phyloP scores from a whole-genome alignment of 1,284 basidiomycete species.

The Ganoderma lingzhi region DNA sequence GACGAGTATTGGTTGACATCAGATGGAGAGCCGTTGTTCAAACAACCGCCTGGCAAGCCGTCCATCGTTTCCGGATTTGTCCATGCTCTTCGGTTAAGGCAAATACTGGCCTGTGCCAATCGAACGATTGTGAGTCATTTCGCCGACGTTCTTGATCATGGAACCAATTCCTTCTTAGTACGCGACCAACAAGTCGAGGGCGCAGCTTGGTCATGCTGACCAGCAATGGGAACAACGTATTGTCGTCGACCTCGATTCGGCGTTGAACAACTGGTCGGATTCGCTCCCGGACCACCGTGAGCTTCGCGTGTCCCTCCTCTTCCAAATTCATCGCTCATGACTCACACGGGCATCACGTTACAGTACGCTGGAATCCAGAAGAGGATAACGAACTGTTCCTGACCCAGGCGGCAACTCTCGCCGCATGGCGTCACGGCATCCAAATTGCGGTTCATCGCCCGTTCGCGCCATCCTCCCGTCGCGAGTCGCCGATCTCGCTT shows the following conservation, averaged over 20 bases:
- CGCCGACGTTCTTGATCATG: not conserved
- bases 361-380: constrained; percentile 57
- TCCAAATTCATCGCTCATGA: constrained; percentile 41
- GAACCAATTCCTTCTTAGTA: constrained; percentile 18
- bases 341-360: too few species aligned
- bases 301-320: not conserved
- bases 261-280: constrained; percentile 35
- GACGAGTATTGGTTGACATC: constrained; percentile 74
- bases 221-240: constrained; percentile 34
- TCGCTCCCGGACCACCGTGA: constrained; percentile 33
- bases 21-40: constrained; percentile 51
- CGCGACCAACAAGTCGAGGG: constrained; percentile 31
- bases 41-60: constrained; percentile 61
- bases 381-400: constrained; percentile 52
- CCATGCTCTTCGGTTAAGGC: constrained; percentile 62
- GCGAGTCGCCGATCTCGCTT: not conserved
- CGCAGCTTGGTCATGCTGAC: constrained; percentile 21
- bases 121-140: constrained; percentile 60
- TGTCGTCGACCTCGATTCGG: constrained; percentile 34
- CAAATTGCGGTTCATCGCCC: constrained; percentile 67
- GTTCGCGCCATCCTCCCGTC: constrained; percentile 48
- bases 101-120: constrained; percentile 69
- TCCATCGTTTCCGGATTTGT: constrained; percentile 65
- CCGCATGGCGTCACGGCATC: constrained; percentile 61
- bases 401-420: constrained; percentile 60